phyloP scores from a whole-genome alignment of 1,139 yeast species.

The Blastobotrys ciferrii region DNA sequence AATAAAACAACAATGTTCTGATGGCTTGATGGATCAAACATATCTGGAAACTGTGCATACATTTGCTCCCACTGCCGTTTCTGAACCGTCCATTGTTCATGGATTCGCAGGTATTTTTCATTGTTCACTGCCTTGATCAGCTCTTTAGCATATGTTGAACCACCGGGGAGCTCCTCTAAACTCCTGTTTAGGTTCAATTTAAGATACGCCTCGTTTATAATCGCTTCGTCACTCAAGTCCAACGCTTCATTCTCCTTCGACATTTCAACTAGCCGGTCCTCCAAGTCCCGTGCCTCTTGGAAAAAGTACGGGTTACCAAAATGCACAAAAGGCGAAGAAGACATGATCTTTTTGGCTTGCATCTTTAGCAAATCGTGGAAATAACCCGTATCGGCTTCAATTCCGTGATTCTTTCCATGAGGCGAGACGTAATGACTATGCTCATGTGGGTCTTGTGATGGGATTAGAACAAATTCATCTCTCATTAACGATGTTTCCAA shows the following conservation, averaged over 20 bases:
- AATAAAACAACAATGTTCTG: constrained; percentile 76
- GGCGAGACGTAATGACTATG: not conserved
- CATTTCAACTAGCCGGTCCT: constrained; percentile 43
- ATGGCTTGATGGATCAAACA: constrained; percentile 67
- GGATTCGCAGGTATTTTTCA: constrained; percentile 27
- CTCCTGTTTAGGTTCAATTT: constrained; percentile 21
- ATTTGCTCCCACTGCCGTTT: constrained; percentile 63
- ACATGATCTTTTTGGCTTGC: constrained; percentile 52
- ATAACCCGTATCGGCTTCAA: constrained; percentile 32
- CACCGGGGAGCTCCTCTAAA: constrained; percentile 28
- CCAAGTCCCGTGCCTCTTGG: constrained; percentile 54
- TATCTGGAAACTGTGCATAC: constrained; percentile 47
- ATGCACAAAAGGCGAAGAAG: constrained; percentile 73
- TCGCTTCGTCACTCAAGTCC: constrained; percentile 22
- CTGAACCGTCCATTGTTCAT: constrained; percentile 34
- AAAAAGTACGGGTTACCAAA: constrained; percentile 67
- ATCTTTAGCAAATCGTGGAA: constrained; percentile 51
- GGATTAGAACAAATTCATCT: constrained; percentile 64
- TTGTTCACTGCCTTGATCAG: constrained; percentile 29
- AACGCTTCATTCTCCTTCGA: constrained; percentile 32
- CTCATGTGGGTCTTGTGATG: constrained; percentile 23
- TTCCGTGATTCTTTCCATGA: not conserved
- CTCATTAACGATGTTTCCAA: constrained; percentile 79
- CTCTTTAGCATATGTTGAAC: constrained; percentile 23
- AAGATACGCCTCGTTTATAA: constrained; percentile 16